Base-by-base conservation (phyloP, 306 rosid species). In the Casuarina cunninghamiana region DNA sequence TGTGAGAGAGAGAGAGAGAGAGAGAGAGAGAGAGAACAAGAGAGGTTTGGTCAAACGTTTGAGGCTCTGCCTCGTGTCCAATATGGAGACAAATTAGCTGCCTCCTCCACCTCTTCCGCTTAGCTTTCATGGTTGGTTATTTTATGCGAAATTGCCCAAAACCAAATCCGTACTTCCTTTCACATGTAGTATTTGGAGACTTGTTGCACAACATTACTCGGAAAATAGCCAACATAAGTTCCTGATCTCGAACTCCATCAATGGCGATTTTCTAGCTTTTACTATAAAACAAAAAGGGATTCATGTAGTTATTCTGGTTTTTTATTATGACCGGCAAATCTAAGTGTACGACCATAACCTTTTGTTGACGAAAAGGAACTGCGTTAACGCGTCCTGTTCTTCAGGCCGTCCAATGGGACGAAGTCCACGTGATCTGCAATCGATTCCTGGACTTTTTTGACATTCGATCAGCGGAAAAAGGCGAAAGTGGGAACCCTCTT, bases 61-160 rank as follows among this genome's bases (percentile, higher is more conserved):
- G 65, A 73, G 71, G 76, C 78, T 54, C 37, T 19, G 21, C 35
- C 61, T 72, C 57, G 62, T 70, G 78, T 21, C 58, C 38, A n/a
- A 2, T 12, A 0, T 0, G 5, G 89, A 88, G 91, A 84, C 76
- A 83, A 79, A 39, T 69, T 78, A 66, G 94, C 86, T 81, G 62
- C 66, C 61, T 21, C 68, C 46, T 72, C 78, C 91, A 84, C 83
- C 10, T 81, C 81, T 62, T 78, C 51, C 3, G 65, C 43, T 74
- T 61, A 3, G 71, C 79, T 80, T 80, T 74, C 73, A 74, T 78
- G 75, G 13, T 66, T 69, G 6, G 66, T 78, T 58, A 41, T 1
- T 75, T 42, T 38, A 9, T 21, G 10, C 32, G 15, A 51, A 51
- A 51, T 11, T 51, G 55, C 13, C 17, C 17, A 51, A 11, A 51